These are phyloP conservation scores for Aureobasidium namibiae DNA, from an alignment of 2,329 filamentous ascomycete species.

Conservation along the genomic window DNA sequence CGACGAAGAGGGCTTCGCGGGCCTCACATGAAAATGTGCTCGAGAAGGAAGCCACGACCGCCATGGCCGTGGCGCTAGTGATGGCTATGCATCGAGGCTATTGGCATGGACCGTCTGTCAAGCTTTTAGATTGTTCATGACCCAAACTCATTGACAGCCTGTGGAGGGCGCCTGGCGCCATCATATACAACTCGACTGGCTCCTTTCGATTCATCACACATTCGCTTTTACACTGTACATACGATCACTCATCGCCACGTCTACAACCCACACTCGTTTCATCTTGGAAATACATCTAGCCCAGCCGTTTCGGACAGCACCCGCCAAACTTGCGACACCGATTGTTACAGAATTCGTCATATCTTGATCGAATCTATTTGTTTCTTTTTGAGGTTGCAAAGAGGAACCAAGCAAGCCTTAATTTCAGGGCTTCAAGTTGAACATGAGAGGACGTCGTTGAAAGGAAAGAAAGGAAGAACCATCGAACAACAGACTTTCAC, in stretches of 20 bases:
- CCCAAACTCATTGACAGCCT: not conserved
- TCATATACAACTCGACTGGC: not conserved
- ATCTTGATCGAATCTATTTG: not conserved
- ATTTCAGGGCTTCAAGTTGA: not conserved
- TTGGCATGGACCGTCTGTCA: slow-evolving; percentile 7
- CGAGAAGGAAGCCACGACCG: slow-evolving; percentile 3
- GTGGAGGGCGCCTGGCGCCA: not conserved
- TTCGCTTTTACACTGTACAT: not conserved
- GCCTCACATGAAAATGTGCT: not conserved
- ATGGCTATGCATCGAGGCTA: slow-evolving; percentile 10
- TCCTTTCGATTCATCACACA: not conserved
- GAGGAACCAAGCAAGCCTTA: not conserved
- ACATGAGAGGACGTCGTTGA: slow-evolving; percentile 1
- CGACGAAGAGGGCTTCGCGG: not conserved
- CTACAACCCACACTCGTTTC: not conserved
- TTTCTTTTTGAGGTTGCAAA: not conserved
- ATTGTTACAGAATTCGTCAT: slow-evolving; percentile 9
- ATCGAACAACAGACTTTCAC: not conserved
- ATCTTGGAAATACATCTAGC: not conserved
- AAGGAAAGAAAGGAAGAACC: not conserved
- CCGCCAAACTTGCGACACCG: slow-evolving; percentile 9
- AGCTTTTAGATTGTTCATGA: slow-evolving; percentile 4
- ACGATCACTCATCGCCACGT: not conserved
- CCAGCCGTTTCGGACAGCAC: not conserved
- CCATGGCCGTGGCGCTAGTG: slow-evolving; percentile 1